Base-by-base conservation (phyloP, 257 asterid species). In the Paulownia fortunei region DNA sequence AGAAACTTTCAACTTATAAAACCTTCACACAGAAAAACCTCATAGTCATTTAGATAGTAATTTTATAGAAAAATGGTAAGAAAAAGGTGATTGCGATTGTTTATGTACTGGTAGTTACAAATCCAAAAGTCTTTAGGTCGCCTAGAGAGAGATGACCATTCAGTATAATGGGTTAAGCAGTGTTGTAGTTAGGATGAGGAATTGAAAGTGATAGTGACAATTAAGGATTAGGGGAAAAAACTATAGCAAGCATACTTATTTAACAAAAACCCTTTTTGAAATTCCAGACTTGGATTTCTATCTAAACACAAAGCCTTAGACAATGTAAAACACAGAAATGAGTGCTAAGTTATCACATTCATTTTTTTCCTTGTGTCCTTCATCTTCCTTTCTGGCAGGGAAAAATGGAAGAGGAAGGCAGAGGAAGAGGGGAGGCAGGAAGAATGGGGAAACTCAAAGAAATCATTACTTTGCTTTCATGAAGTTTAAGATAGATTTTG, bases 311-410 rank as follows among this genome's bases (percentile, higher is more conserved):
- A 15, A 49, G 55, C 47, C 13, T 2, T 18, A 36, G 4, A 9
- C 24, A 66, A 11, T 42, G 37, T 8, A 41, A 18, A 66, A 41
- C 4, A 65, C 9, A 42, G 21, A 42, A 66, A 15, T 21, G 23
- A 18, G 58, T 11, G 73, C 13, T 44, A 68, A 68, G 73, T 34
- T 13, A 67, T 67, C 58, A 46, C 42, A 68, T 46, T 46, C 26
- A 8, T 16, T n/a, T 13, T 3, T 3, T 15, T n/a, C 24, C 58
- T 51, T 51, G n/a, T 4, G 2, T 16, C 58, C 8, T 44, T 30
- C 36, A 41, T 41, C 10, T 5, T n/a, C 24, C 8, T 51, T 51
- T 51, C n/a, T 51, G 58, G 23, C n/a, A 51, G 58, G 58, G 24
- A 51, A 51, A 51, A 51, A n/a, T n/a, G n/a, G 18, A 18, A 51